Evolutionary conservation across 2,329 filamentous ascomycete genomes (phyloP), one percentile per base, ranked within the genome.

Genomic region (Aspergillus quadricinctus): DNA sequence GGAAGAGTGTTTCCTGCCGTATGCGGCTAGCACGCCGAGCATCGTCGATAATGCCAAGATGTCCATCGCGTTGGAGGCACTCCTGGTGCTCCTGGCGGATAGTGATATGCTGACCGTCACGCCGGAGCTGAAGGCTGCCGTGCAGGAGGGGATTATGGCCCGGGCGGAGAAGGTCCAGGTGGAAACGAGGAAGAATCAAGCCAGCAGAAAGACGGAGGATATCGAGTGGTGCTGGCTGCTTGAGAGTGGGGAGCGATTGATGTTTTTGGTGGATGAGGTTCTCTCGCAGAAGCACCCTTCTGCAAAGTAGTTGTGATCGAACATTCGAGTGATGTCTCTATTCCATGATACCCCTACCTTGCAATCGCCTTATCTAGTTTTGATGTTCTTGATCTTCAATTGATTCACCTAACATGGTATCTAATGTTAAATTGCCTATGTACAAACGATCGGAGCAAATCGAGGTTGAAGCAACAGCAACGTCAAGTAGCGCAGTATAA

Each of bases 41-140:
- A 71, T 81, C 0, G 80, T 83, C 21, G 88, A 91, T 60, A 92
- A 94, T 63, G 86, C 87, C 28, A 89, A 88, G 69, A 78, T 92
- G 40, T 86, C 87, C 1, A 72, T 92, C 9, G 71, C 89, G 29
- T 75, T 91, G 0, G 90, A 93, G 72, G 79, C 79, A 1, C 72
- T 90, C 50, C 66, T 90, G 29, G 79, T 85, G 48, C 73, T 86
- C 6, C 71, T 85, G 28, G 74, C 69, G 11, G 68, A 66, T 14
- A 65, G 66, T 31, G 68, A 70, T 1, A 62, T 69, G 63, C 45
- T 76, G 67, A 58, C 57, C 23, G 52, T 72, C 59, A 74, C 65
- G 3, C 65, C 66, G 1, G 61, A 60, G 5, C 60, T 87, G 17
- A 72, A 73, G 40, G 54, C 68, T 0, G 79, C 81, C 0, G 74